These are phyloP conservation scores for Volvariella surrecta DNA, from an alignment of 1,284 basidiomycete species.

Conservation along the genomic window DNA sequence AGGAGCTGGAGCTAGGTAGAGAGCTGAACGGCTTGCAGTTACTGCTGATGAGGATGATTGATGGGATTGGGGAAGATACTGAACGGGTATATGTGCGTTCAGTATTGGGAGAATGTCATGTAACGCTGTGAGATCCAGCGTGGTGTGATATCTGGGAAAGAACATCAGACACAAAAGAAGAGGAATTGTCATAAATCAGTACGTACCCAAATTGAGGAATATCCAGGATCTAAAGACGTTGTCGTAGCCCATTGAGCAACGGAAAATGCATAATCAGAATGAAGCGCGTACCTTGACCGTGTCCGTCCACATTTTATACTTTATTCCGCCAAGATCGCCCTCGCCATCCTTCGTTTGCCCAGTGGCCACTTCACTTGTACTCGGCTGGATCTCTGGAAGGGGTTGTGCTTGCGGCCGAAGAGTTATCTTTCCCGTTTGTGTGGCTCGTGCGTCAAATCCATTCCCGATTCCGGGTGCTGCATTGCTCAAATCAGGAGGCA, in stretches of 20 bases:
- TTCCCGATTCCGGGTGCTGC: slow-evolving; percentile 70
- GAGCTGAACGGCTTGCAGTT: slow-evolving; percentile 25
- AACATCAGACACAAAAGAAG: not conserved
- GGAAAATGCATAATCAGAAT: not conserved
- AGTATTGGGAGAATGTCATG: slow-evolving; percentile 65
- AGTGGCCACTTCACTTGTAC: not conserved
- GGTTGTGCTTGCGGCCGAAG: slow-evolving; percentile 5
- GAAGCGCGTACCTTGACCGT: slow-evolving; percentile 60
- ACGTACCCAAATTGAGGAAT: slow-evolving; percentile 74
- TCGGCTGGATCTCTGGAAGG: too few species aligned
- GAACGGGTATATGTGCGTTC: slow-evolving; percentile 61
- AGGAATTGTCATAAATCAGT: not conserved
- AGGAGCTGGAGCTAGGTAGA: slow-evolving; percentile 30
- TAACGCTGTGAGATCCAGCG: slow-evolving; percentile 75
- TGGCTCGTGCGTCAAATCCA: slow-evolving; percentile 38
- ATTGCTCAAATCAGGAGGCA: slow-evolving; percentile 46
- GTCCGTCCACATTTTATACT: slow-evolving; percentile 82
- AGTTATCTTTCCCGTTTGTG: too few species aligned
- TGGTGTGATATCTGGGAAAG: slow-evolving; percentile 71
- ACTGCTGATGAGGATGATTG: slow-evolving; percentile 14
- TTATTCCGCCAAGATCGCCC: slow-evolving; percentile 70
- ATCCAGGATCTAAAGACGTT: slow-evolving; percentile 50
- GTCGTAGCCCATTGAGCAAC: slow-evolving; percentile 7
- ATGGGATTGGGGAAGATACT: slow-evolving; percentile 41
- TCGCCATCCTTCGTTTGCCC: slow-evolving; percentile 33